These are phyloP conservation scores for Clarireedia sp. DNA, from an alignment of 2,329 filamentous ascomycete genomes.

Conservation along the genomic window DNA sequence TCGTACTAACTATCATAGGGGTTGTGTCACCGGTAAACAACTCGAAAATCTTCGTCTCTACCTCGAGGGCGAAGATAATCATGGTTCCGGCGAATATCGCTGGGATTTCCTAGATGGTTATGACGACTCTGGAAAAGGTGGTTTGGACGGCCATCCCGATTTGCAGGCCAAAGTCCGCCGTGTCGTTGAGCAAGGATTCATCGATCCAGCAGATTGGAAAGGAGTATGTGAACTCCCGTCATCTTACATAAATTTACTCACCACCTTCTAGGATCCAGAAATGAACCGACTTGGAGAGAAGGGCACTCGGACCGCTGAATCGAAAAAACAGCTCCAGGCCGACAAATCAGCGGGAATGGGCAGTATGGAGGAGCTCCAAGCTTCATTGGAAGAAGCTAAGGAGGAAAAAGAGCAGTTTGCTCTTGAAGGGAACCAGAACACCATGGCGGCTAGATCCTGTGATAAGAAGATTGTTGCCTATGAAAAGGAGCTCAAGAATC, in stretches of 20 bases:
- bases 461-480: constrained; percentile 20
- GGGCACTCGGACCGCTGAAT: constrained; percentile 20
- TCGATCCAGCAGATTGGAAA: constrained; percentile 80
- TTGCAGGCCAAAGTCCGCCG: constrained; percentile 65
- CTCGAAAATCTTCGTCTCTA: constrained; percentile 56
- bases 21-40: constrained; percentile 74
- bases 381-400: constrained; percentile 9
- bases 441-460: constrained; percentile 24
- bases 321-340: constrained; percentile 19
- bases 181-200: constrained; percentile 68
- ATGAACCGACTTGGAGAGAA: constrained; percentile 28
- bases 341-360: constrained; percentile 13
- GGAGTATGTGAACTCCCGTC: constrained; percentile 52
- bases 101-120: constrained; percentile 49
- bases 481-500: neutral
- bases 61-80: constrained; percentile 38
- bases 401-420: neutral
- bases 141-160: constrained; percentile 41
- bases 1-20: constrained; percentile 46
- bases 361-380: constrained; percentile 14
- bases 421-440: constrained; percentile 7
- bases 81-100: constrained; percentile 38
- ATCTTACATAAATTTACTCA: neutral
- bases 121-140: constrained; percentile 69
- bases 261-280: constrained; percentile 25